A percentile compares a stretch with the other conserved stretches of the same genome.
These are phyloP conservation scores for Penicillium ucsense DNA, from an alignment of 495 filamentous ascomycete species.

Conservation along the genomic window DNA sequence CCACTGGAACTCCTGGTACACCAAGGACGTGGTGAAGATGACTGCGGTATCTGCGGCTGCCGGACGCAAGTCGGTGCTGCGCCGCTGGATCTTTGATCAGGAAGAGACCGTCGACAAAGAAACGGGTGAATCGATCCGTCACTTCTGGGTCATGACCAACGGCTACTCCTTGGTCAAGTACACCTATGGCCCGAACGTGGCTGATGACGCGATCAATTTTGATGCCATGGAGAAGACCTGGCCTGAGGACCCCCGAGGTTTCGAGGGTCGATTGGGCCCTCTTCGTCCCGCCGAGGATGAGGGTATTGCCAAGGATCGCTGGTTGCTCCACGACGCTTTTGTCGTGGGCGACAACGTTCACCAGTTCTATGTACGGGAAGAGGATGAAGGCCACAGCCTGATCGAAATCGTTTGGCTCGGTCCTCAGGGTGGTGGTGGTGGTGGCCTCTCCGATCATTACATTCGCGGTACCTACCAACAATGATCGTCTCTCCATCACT, in stretches of 20 bases:
- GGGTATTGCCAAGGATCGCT: slow-evolving; percentile 37
- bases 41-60: slow-evolving; percentile 44
- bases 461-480: slow-evolving; percentile 21
- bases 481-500: slow-evolving; percentile 5
- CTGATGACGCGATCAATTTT: slow-evolving; percentile 42
- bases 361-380: slow-evolving; percentile 39
- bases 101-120: slow-evolving; percentile 35
- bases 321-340: slow-evolving; percentile 32
- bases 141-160: slow-evolving; percentile 50
- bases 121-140: slow-evolving; percentile 29
- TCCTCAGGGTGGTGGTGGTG: slow-evolving; percentile 34
- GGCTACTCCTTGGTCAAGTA: slow-evolving; percentile 54
- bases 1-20: slow-evolving; percentile 53
- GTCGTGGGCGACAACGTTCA: slow-evolving; percentile 39
- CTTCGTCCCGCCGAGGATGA: slow-evolving; percentile 36
- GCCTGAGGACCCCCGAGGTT: slow-evolving; percentile 39
- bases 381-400: slow-evolving; percentile 36
- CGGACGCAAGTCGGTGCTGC: slow-evolving; percentile 50
- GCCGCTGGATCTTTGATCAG: slow-evolving; percentile 50
- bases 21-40: slow-evolving; percentile 50
- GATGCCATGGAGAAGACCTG: slow-evolving; percentile 53
- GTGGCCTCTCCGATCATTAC: slow-evolving; percentile 25
- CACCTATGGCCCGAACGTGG: slow-evolving; percentile 32
- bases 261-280: slow-evolving; percentile 43
- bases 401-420: slow-evolving; percentile 44